Evolutionary conservation across 1,139 yeast genomes (phyloP), one percentile per base, ranked within the genome.

Genomic region (Geotrichum macrosporum): DNA sequence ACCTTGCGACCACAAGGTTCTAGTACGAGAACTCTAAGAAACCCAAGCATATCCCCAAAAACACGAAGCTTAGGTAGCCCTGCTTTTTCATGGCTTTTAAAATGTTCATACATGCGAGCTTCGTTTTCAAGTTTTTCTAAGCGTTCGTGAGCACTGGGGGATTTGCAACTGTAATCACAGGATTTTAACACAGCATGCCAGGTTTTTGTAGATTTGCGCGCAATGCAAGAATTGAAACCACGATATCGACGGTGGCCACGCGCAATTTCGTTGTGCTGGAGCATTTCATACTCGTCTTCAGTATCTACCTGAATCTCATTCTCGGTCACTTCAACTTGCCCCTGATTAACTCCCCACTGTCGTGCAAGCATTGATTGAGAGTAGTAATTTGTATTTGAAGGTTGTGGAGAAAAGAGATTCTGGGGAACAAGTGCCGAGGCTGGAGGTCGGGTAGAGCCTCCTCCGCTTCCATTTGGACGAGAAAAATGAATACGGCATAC

Each of bases 41-140:
- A 49, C 5, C 57, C 57, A 31, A 59, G 41, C 5, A 60, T 38
- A n/a, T 53, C 57, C 3, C 62, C 63, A 38, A 50, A 61, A 1
- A 54, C 48, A 27, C 57, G 50, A n/a, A 52, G 46, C 24, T 44
- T 44, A 1, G 64, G 61, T 1, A 58, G 55, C 5, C 47, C 41
- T 4, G 22, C 31, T 5, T 54, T 32, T 4, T 52, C 36, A 20
- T 48, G 44, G 27, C 45, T 44, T 15, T 50, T 55, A 13, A 61
- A 50, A 34, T 58, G 57, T 33, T 58, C 63, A 35, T 57, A 57
- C 44, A 62, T 50, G 3, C 57, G 53, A 4, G 64, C 62, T 38
- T 60, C 63, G 6, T 47, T 46, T 15, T 55, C 53, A 18, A 59
- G 44, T 20, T 29, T 34, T 18, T 41, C 35, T 8, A 41, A 39